Evolutionary conservation across 495 filamentous ascomycete species (phyloP), one percentile per base, ranked within the genome.

Genomic region (Penicillium diatomitis): DNA sequence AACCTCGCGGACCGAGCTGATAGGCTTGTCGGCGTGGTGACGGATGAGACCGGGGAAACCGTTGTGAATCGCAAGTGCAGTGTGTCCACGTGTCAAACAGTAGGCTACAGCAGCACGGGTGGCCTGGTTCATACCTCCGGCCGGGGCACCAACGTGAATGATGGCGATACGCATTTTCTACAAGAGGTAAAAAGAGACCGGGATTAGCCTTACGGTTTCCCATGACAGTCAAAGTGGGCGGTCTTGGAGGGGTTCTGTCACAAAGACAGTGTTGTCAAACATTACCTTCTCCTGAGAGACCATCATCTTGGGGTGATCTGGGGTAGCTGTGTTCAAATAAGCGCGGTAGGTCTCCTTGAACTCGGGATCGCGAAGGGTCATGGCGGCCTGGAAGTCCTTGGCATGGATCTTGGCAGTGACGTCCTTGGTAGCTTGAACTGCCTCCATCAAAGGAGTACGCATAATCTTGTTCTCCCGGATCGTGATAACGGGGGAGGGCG

Each of bases 71-170:
- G 90, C 90, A 53, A 96, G 59, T 2, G 94, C 85, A 33, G 85
- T 87, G 62, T 99, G 94, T 5, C 94, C 94, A 48, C 91, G 83
- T n/a, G 86, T 85, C 32, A 94, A 67, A 62, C 91, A 97, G 72
- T 96, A 99, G n/a, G 88, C 87, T 8, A 96, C 90, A 8, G 88
- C 92, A 11, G 89, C 92, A 46, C 94, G 83, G 11, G 95, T 95
- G 20, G 94, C 91, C 38, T 90, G 88, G 68, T 99, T 99, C 84
- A 99, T 96, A 62, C 94, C 94, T 59, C 92, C 94, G n/a, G 94
- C 94, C 5, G 94, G 94, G 30, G 94, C 94, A 54, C 94, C 94
- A 48, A 98, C 89, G 58, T 99, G 95, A 62, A 99, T 85, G 53
- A 97, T 91, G 5, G 85, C 92, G 57, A 99, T 88, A 35, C 81